Percentiles rank a stretch among this genome's conserved stretches.
Conservation (phyloP, 192 early-diverging fungal genomes). For the Chytriomyces sp. region DNA sequence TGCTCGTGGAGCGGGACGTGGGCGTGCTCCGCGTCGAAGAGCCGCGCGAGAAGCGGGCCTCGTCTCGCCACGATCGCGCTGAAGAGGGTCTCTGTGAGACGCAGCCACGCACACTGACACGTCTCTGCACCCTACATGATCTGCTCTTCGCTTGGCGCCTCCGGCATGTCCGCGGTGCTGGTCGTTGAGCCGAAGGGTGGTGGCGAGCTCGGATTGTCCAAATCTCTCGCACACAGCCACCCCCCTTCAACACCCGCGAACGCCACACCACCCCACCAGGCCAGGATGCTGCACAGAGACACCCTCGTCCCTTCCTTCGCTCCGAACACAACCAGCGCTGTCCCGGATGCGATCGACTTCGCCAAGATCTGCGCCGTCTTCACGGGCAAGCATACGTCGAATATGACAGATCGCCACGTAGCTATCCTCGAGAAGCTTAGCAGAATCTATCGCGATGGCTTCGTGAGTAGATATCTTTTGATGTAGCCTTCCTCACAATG, state of each 20-base stretch:
- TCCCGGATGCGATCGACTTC: not conserved
- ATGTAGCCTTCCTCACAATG: too few species aligned
- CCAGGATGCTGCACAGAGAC: too few species aligned
- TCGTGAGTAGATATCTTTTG: slow-evolving; percentile 10
- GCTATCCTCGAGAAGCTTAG: slow-evolving; percentile 20
- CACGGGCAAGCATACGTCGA: slow-evolving; percentile 24
- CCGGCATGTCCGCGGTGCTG: too few species aligned
- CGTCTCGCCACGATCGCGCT: slow-evolving; percentile 8
- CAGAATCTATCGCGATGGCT: slow-evolving; percentile 13
- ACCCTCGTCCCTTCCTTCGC: slow-evolving; percentile 12
- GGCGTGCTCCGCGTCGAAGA: not conserved
- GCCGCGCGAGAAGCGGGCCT: not conserved
- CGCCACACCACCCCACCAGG: too few species aligned
- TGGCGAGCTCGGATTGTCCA: too few species aligned
- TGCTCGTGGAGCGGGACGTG: too few species aligned
- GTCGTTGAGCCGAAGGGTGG: too few species aligned
- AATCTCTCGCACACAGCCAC: too few species aligned
- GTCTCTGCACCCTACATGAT: too few species aligned
- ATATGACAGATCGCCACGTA: slow-evolving; percentile 33
- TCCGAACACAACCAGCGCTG: not conserved
- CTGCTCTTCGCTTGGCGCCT: too few species aligned
- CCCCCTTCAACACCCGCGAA: too few species aligned
- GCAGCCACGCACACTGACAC: too few species aligned
- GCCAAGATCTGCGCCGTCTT: slow-evolving; percentile 17
- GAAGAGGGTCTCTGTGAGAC: not conserved